These are phyloP conservation scores for Pleurostoma richardsiae DNA, from an alignment of 2,329 filamentous ascomycete species.

Conservation along the genomic window DNA sequence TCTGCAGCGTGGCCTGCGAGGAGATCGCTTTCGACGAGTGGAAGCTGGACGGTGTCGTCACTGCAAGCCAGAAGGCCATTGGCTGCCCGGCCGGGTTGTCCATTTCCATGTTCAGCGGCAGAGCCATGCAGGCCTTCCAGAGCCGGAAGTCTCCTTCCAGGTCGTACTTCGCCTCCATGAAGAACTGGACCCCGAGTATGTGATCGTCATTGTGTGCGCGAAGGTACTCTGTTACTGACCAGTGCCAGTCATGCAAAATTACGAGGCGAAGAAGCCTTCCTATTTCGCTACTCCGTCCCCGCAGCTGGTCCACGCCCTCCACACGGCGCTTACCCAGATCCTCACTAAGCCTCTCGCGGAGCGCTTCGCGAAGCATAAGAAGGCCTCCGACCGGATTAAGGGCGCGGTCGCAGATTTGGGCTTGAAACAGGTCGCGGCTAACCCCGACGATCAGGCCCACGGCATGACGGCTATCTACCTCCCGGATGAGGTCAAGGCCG, in stretches of 20 bases:
- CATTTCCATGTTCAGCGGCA: constrained; percentile 88
- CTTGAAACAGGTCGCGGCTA: constrained; percentile 77
- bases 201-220: constrained; percentile 8
- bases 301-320: constrained; percentile 86
- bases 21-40: constrained; percentile 95
- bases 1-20: constrained; percentile 94
- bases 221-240: constrained; percentile 3
- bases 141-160: constrained; percentile 74
- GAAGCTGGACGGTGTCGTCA: constrained; percentile 88
- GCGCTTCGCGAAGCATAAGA: constrained; percentile 76
- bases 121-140: constrained; percentile 77
- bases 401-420: constrained; percentile 74
- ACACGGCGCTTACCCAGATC: constrained; percentile 85
- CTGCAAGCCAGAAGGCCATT: constrained; percentile 94
- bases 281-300: constrained; percentile 98
- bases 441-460: constrained; percentile 88
- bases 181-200: constrained; percentile 91
- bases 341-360: constrained; percentile 73
- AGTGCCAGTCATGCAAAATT: constrained; percentile 88
- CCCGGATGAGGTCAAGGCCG: constrained; percentile 73
- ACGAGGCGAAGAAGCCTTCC: constrained; percentile 93
- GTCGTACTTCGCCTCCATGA: constrained; percentile 93
- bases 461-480: constrained; percentile 98
- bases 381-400: constrained; percentile 81
- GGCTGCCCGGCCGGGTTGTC: constrained; percentile 90